phyloP scores from a whole-genome alignment of 257 asterid genomes.

The Solanum tacnaense region DNA sequence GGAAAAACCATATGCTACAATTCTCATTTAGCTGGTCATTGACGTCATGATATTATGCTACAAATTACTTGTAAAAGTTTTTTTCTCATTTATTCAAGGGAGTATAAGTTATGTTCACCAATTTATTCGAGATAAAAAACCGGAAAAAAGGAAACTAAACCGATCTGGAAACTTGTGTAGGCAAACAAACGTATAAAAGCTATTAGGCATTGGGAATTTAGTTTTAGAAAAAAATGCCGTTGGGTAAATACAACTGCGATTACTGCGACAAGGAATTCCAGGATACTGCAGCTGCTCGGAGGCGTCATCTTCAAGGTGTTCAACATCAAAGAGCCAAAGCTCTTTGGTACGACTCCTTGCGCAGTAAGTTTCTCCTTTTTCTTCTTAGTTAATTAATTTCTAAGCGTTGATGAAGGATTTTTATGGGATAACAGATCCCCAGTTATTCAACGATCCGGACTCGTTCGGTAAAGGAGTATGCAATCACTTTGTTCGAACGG shows the following conservation, averaged over 20 bases:
- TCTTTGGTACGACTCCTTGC: conserved; percentile 76
- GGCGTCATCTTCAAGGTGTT: conserved; percentile 80
- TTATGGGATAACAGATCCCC: neutral
- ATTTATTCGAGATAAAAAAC: neutral
- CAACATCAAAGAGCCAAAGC: conserved; percentile 91
- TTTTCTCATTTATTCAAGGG: neutral
- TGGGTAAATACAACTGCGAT: conserved; percentile 84
- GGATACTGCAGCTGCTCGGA: conserved; percentile 71
- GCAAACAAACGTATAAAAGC: neutral
- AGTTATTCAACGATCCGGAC: conserved; percentile 29
- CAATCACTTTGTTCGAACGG: conserved; percentile 80
- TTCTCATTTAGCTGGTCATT: neutral
- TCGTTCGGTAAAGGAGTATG: conserved; percentile 56
- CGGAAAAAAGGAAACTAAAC: neutral
- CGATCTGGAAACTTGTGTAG: neutral
- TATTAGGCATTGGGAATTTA: neutral
- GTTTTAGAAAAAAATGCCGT: conserved; percentile 29
- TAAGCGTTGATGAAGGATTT: neutral
- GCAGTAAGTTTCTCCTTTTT: conserved; percentile 20
- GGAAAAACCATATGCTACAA: neutral
- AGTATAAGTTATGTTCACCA: neutral
- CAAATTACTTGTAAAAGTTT: neutral
- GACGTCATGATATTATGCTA: neutral
- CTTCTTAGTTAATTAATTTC: neutral
- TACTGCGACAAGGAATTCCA: conserved; percentile 85